Conservation (phyloP, 2,329 filamentous ascomycete genomes). For the Dactylellina leptospora region DNA sequence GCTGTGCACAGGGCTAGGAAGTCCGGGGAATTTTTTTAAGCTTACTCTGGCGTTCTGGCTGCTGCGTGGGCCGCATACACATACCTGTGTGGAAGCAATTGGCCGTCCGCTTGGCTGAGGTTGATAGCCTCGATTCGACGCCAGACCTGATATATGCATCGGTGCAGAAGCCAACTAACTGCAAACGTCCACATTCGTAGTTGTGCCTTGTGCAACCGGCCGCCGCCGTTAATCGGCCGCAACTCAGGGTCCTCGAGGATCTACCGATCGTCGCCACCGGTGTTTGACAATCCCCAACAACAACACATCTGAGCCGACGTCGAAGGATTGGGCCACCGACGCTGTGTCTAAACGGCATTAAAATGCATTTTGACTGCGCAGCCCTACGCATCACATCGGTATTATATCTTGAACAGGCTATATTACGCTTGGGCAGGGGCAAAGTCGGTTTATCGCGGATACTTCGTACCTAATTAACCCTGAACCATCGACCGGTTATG, state of each 20-base stretch:
- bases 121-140: not conserved
- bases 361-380: no score
- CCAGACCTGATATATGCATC: no score
- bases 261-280: not conserved
- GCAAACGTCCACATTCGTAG: not conserved
- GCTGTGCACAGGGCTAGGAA: conserved; percentile 1
- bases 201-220: conserved; percentile 2
- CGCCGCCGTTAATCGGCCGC: not conserved
- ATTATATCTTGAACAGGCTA: not conserved
- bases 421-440: not conserved
- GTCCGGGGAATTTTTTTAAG: conserved; percentile 7
- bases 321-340: not conserved
- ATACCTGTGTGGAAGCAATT: conserved; percentile 2
- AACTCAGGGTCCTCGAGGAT: not conserved
- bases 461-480: not conserved
- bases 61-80: not conserved
- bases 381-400: not conserved
- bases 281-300: conserved; percentile 5
- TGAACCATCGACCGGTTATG: not conserved
- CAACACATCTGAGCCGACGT: conserved; percentile 4
- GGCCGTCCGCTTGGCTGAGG: not conserved
- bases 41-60: not conserved
- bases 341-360: not conserved
- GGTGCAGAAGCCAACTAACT: no score
- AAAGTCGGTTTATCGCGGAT: conserved; percentile 16